Evolutionary conservation across 495 filamentous ascomycete genomes (phyloP).

Genomic region (Penicillium coprophilum): DNA sequence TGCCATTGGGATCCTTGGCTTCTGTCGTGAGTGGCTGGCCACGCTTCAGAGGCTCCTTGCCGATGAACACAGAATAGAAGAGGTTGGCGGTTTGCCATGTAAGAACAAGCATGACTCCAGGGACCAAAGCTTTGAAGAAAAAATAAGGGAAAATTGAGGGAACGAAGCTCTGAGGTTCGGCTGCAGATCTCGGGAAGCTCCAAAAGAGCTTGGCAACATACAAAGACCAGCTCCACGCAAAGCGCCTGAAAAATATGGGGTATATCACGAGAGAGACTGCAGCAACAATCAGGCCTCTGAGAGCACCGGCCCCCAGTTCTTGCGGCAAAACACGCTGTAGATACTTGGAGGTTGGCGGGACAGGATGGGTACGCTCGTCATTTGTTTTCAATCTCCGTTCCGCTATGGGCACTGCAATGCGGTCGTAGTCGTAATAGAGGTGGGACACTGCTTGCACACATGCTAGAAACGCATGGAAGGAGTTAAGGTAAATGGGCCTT

Average conservation of each 20-base stretch:
- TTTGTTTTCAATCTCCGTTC: conserved; percentile 34
- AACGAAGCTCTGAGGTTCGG: conserved; percentile 52
- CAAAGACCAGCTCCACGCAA: conserved; percentile 66
- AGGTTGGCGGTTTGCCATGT: conserved; percentile 74
- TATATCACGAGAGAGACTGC: conserved; percentile 57
- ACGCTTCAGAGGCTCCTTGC: conserved; percentile 77
- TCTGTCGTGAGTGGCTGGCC: conserved; percentile 78
- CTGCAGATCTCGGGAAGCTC: conserved; percentile 67
- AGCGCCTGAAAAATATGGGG: conserved; percentile 57
- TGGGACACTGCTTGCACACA: conserved; percentile 68
- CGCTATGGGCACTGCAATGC: conserved; percentile 55
- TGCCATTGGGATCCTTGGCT: conserved; percentile 89
- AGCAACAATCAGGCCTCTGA: conserved; percentile 44
- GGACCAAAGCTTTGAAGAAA: conserved; percentile 61
- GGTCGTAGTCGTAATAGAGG: conserved; percentile 72
- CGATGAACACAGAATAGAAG: conserved; percentile 75
- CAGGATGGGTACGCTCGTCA: conserved; percentile 39
- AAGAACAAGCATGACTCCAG: conserved; percentile 64
- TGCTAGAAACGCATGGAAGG: conserved; percentile 66
- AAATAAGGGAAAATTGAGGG: conserved; percentile 55
- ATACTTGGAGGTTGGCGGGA: conserved; percentile 35
- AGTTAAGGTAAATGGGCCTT: conserved; percentile 75
- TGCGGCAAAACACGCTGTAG: conserved; percentile 30
- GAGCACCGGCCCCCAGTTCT: conserved; percentile 34
- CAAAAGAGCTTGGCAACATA: conserved; percentile 68